Base-by-base conservation (phyloP, 768 basidiomycete genomes). In the Xanthoconium purpureum region DNA sequence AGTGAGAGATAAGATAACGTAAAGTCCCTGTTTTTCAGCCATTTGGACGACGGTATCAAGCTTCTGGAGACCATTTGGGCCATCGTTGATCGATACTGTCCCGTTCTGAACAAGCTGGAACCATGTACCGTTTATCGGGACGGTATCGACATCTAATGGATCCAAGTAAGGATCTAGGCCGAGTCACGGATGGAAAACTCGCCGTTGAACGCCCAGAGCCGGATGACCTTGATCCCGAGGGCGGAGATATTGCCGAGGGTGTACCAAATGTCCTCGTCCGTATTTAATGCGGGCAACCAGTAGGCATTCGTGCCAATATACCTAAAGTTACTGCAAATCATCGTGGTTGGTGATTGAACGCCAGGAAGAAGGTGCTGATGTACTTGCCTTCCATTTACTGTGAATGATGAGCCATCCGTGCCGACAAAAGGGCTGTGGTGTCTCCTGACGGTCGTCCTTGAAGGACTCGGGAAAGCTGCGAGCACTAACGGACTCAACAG, bases 121-220 rank as follows among this genome's bases (percentile, higher is more conserved):
- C 83, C 82, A 89, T 18, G 81, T 82, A 1, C 84, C 83, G 52
- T 81, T 78, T 50, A 71, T 62, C 9, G 84, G 83, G 59, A 83
- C 72, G n/a, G 72, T 68, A 3, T 72, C 69, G 40, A 85, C 84
- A 59, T 84, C 82, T 83, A 18, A 51, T 47, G 17, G 15, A 46
- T n/a, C 11, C 40, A 29, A 20, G 38, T 71, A n/a, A 65, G 56
- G 24, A 49, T 49, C 30, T n/a, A 13, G 29, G 7, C 9, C 12
- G 33, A 52, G 38, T 15, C 52, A 54, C 29, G 28, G 33, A 44
- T 29, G 48, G 37, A 33, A 32, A 45, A 15, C 50, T 54, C 37
- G 80, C 85, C 87, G 70, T 88, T 88, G 69, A 88, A 89, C 17
- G 79, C 88, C 88, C 88, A 89, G 5, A 82, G 74, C 40, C 87